These are phyloP conservation scores for Chlorella sp. DNA, from an alignment of 139 green algal genomes.

Conservation along the genomic window DNA sequence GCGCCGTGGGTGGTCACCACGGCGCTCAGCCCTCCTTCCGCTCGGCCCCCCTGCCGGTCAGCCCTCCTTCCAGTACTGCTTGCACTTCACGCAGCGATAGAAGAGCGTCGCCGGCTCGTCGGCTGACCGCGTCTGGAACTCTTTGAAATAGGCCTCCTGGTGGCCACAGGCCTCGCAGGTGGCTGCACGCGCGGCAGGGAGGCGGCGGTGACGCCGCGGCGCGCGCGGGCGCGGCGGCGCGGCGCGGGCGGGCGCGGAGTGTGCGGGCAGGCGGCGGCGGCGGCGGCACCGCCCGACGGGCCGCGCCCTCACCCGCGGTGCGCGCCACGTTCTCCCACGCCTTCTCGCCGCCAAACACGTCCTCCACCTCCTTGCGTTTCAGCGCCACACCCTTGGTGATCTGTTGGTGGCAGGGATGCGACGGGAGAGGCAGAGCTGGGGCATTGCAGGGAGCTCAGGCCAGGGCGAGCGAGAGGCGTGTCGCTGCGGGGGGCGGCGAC, in stretches of 20 bases:
- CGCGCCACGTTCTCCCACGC: conserved; percentile 90
- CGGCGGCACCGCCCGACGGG: not conserved
- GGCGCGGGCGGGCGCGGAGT: not conserved
- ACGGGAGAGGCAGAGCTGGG: not conserved
- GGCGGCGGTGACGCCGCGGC: no score
- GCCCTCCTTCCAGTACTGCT: conserved; percentile 70
- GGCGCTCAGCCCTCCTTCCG: no score
- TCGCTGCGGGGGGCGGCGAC: not conserved
- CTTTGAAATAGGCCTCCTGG: conserved; percentile 87
- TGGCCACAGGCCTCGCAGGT: conserved; percentile 81
- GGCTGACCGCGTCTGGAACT: conserved; percentile 92
- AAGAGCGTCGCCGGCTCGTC: conserved; percentile 95
- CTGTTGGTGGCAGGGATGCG: conserved; percentile 45
- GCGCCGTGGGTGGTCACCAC: no score
- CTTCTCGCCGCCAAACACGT: conserved; percentile 88
- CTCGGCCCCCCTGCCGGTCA: conserved; percentile 21
- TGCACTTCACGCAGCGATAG: conserved; percentile 86
- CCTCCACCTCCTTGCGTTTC: conserved; percentile 83
- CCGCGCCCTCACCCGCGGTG: conserved; percentile 57
- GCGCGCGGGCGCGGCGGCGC: not conserved
- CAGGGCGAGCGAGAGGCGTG: not conserved
- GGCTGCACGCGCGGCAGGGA: no score
- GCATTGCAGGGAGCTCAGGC: not conserved
- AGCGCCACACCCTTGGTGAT: conserved; percentile 66
- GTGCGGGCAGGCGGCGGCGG: not conserved